These are phyloP conservation scores for Ceratorhiza oryzae-sativae DNA, from an alignment of 1,284 basidiomycete species.

Conservation along the genomic window DNA sequence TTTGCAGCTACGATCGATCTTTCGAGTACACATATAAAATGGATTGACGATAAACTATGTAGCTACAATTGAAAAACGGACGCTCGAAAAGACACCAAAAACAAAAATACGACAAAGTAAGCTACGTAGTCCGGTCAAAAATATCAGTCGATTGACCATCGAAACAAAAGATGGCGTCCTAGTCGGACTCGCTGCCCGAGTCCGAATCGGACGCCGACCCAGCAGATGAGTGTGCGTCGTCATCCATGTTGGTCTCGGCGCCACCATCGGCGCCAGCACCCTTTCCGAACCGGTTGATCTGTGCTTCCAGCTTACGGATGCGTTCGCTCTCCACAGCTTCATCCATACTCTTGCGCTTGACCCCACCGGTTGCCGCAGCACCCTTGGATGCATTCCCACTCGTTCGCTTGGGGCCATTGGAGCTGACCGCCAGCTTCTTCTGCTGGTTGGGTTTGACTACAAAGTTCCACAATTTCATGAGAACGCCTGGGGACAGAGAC, in stretches of 20 bases:
- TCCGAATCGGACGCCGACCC: constrained; percentile 55
- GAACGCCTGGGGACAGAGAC: constrained; percentile 78
- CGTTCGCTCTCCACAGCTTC: constrained; percentile 89
- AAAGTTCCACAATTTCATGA: constrained; percentile 92
- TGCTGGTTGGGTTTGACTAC: constrained; percentile 73
- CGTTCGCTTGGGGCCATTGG: constrained; percentile 54
- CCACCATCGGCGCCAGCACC: constrained; percentile 51
- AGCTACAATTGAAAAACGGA: constrained; percentile 33
- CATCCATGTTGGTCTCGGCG: constrained; percentile 51
- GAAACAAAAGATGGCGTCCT: constrained; percentile 47
- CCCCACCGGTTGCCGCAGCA: constrained; percentile 82
- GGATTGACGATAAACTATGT: constrained; percentile 39
- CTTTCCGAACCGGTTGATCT: constrained; percentile 62
- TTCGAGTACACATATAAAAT: constrained; percentile 25
- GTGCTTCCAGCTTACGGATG: constrained; percentile 84
- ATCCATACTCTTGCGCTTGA: constrained; percentile 91
- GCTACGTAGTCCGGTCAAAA: constrained; percentile 23
- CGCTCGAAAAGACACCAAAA: constrained; percentile 14
- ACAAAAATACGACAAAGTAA: constrained; percentile 38
- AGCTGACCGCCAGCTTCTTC: constrained; percentile 39
- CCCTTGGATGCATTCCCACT: constrained; percentile 59
- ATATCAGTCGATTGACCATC: constrained; percentile 15
- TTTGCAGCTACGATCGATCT: neutral
- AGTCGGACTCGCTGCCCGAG: constrained; percentile 82
- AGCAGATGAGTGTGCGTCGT: constrained; percentile 56